Evolutionary conservation across 495 filamentous ascomycete genomes (phyloP), one percentile per base, ranked within the genome.

Genomic region (Hypoxylon trugodes): DNA sequence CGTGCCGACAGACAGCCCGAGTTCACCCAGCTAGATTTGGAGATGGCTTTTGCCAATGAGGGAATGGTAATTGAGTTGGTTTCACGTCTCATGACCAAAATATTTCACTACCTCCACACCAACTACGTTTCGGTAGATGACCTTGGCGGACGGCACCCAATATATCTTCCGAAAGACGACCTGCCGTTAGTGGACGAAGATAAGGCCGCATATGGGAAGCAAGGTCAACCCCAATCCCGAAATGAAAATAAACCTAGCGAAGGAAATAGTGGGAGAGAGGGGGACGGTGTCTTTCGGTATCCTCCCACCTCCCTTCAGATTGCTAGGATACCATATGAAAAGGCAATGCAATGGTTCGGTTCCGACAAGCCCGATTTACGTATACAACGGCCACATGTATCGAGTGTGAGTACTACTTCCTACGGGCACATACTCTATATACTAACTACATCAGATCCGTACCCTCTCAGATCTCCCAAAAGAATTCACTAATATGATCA

Each of bases 21-120:
- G 69, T 98, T 98, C 69, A 97, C 95, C 7, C 95, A 98, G 90
- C 84, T 98, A 32, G 95, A 98, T 82, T 57, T 98, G 28, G 95
- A 98, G 73, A 92, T 96, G 88, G 83, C 88, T 4, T 98, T 96
- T 72, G 87, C 89, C 0, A 85, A 76, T 7, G 87, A 89, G 2
- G 70, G 88, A 16, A 84, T 90, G 65, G 90, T 98, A 69, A 9
- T 25, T 6, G 13, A 30, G 0, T 0, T 51, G 2, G 24, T 66
- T n/a, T 25, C n/a, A 0, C 36, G 0, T 12, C 1, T 66, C 2
- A 0, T 60, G 2, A 21, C 0, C 0, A 38, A 1, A 1, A 2
- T 55, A 4, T 50, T 43, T 19, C 0, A 2, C 18, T 0, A 13
- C 2, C 19, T 54, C 28, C 3, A 30, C 6, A 5, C 18, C 1